Evolutionary conservation across 2,329 filamentous ascomycete genomes (phyloP), one percentile per base, ranked within the genome.

Genomic region (Sporothrix euskadiensis): DNA sequence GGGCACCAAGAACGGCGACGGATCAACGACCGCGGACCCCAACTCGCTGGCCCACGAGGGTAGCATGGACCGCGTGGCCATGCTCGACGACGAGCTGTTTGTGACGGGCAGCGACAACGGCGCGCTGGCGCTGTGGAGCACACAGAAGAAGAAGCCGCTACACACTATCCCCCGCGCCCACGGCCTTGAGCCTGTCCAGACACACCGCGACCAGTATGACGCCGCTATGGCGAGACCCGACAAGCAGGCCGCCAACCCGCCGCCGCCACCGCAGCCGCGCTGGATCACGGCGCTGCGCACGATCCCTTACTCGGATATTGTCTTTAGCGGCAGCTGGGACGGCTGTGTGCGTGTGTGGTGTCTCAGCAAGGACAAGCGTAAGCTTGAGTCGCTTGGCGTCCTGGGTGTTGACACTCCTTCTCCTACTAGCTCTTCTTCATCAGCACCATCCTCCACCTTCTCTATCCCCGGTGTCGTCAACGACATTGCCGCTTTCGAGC

Each of bases 91-190:
- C 79, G 91, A 91, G 79, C 91, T 90, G 30, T 99, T 98, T 80
- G 90, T 99, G 75, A 99, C 96, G 0, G 96, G 95, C 30, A 93
- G 92, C 74, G 95, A 99, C 83, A 97, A 96, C 78, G 96, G 96
- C 71, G 88, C 91, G 6, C 85, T 99, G 70, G 91, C 90, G 0
- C 87, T 98, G 14, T 98, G 95, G 95, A 94, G 90, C 75, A 86
- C 94, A 30, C 88, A 94, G 80, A 97, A 97, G 85, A 99, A 99
- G 87, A 98, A 98, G 82, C 92, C 96, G 0, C 85, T 99, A 10
- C 92, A 91, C 82, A 92, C 93, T 3, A 83, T 96, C 61, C 88
- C 91, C 1, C 85, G 93, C 41, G 94, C 95, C 4, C 96, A 99
- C 81, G 96, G 96, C 44, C 84, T 97, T 70, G 94, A 98, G 74